Base-by-base conservation (phyloP, 768 basidiomycete genomes). In the Pleurotus tuber-regium region DNA sequence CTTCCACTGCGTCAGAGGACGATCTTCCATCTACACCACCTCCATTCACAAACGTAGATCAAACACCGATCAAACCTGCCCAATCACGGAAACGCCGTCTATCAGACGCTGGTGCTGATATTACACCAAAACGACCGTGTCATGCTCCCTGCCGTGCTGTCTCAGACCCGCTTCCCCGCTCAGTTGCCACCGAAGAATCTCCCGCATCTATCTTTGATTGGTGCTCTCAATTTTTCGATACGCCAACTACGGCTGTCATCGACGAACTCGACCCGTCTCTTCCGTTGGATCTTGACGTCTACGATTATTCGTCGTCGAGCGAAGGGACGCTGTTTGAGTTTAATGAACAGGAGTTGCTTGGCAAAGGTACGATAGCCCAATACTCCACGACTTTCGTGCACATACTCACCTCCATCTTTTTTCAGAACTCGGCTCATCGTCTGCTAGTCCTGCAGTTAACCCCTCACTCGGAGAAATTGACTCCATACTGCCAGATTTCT, bases 31-130 rank as follows among this genome's bases (percentile, higher is more conserved):
- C 52, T 4, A n/a, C 46, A 18, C 38, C 31, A 2, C 19, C 36
- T 30, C 50, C 42, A 0, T 7, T 11, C 8, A 11, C 35, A 7
- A 36, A 10, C 1, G 63, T 66, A 68, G 11, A 75, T 75, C 53
- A 70, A 74, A 29, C 63, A 68, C 3, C 42, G 71, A 10, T 76
- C 74, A 1, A 67, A 72, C 9, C n/a, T n/a, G 33, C 8, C 33
- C 35, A 7, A 36, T 14, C 1, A 63, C 67, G 69, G 11, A 75
- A 76, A 54, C 70, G 75, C 31, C 63, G 68, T 3, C 42, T 72
- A 10, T 76, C 74, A 1, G 68, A 72, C 9, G 51, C 60, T 2
- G 68, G 65, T 6, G 38, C 31, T 1, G 30, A 54, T 0, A 28
- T 33, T 1, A n/a, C 53, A 29, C 29, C 62, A 1, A 73, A 75